Evolutionary conservation across 1,284 basidiomycete species (phyloP), one percentile per base, ranked within the genome.

Genomic region (Mycosarcoma maydis): DNA sequence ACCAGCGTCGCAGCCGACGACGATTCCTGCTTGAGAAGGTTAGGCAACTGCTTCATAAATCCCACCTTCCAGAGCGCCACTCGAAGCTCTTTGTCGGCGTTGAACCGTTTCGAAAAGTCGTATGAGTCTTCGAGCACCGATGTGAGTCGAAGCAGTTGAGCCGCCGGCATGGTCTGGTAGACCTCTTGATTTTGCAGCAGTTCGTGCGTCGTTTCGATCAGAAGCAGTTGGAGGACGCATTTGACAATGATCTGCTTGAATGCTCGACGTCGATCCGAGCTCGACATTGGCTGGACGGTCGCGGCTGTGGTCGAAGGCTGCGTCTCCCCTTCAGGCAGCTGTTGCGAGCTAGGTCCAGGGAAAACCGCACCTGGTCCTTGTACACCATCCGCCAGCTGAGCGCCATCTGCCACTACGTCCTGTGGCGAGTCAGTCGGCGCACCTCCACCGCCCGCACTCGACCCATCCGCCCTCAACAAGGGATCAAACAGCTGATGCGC

Each of bases 181-280:
- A 99, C 92, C 17, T 61, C 57, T 16, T 59, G 62, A 49, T 79
- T 76, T 60, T 93, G 91, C 32, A 99, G 86, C 14, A 99, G 86
- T 76, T 98, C 96, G 80, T 95, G 93, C 7, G 94, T 95, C 17
- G 93, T 98, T 84, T 99, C 96, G 76, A 99, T 98, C 39, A 99
- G 87, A 49, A 98, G 86, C 17, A 99, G 85, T 80, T 99, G 96
- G 29, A 99, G 87, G 24, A 99, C 96, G 82, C 96, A 99, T 90
- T 98, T 98, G 76, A 98, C 94, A 72, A 99, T 98, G 83, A 99
- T 98, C 83, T 98, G 95, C 82, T 94, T 92, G 88, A 99, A 99
- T 49, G 93, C 89, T 32, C 91, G 88, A 20, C 93, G 89, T 55
- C 96, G 89, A 73, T 92, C 92, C 30, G 88, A 83, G 9, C 89